Conservation (phyloP, 2,329 filamentous ascomycete species). For the Ceratocystis destructans region DNA sequence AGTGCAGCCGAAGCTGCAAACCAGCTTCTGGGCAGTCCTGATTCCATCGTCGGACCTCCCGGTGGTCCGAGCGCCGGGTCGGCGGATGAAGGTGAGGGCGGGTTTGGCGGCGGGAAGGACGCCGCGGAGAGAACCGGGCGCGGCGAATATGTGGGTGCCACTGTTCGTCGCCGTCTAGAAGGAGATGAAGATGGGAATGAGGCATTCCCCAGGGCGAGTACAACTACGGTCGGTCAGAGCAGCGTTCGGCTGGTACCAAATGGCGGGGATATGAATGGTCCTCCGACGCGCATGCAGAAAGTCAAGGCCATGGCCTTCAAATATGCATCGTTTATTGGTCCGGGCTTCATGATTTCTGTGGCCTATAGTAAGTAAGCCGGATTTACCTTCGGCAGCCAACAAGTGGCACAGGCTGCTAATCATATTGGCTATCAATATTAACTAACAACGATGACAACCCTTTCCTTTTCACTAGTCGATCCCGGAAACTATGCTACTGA, state of each 20-base stretch:
- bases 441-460: neutral
- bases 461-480: slow-evolving; percentile 30
- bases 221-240: neutral
- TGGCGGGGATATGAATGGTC: neutral
- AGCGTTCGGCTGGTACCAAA: neutral
- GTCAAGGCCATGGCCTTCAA: neutral
- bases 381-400: neutral
- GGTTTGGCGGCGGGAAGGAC: slow-evolving; percentile 15
- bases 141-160: neutral
- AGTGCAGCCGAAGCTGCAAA: slow-evolving; percentile 1
- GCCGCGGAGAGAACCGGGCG: slow-evolving; percentile 6
- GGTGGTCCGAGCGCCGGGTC: neutral
- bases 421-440: neutral
- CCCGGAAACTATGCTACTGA: slow-evolving; percentile 58
- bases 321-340: slow-evolving; percentile 38
- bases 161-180: neutral
- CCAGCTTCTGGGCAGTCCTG: neutral
- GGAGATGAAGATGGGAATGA: neutral
- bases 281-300: slow-evolving; percentile 9
- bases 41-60: neutral
- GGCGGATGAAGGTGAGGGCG: neutral
- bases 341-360: slow-evolving; percentile 51
- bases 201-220: neutral
- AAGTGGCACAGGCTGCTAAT: neutral
- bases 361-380: slow-evolving; percentile 37